phyloP scores from a whole-genome alignment of 148 eudicot species.

The Amaranthus palmeri region DNA sequence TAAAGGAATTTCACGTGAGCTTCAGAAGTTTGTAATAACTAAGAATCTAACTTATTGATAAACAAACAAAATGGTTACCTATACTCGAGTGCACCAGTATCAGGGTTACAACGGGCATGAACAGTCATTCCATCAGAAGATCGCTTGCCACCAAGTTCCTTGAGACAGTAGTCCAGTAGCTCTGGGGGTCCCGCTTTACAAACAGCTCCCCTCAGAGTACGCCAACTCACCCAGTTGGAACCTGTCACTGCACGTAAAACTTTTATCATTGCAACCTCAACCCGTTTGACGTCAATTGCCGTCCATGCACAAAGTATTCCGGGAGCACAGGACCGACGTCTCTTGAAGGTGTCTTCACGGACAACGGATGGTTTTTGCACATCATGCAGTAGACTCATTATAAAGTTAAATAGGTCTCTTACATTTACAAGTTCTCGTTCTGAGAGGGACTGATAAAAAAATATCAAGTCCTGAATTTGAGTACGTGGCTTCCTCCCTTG shows the following conservation, averaged over 20 bases:
- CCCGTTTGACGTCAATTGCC: constrained; percentile 42
- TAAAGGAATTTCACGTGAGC: constrained; percentile 11
- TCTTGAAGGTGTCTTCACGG: constrained; percentile 38
- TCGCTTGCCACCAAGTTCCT: constrained; percentile 63
- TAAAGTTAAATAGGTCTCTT: constrained; percentile 60
- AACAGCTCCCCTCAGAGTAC: constrained; percentile 78
- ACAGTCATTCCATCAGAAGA: constrained; percentile 61
- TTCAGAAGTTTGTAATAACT: not conserved
- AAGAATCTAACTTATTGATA: not conserved
- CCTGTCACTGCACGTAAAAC: constrained; percentile 68
- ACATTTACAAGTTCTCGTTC: constrained; percentile 66
- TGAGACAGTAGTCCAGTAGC: constrained; percentile 79
- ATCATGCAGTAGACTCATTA: constrained; percentile 58
- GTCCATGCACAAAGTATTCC: constrained; percentile 67
- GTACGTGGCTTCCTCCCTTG: constrained; percentile 73
- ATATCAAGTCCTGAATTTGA: constrained; percentile 60
- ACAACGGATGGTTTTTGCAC: constrained; percentile 26
- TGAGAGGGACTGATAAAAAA: constrained; percentile 73
- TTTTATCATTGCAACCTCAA: constrained; percentile 71
- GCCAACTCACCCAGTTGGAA: constrained; percentile 80
- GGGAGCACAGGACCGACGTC: constrained; percentile 35
- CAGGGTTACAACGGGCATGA: constrained; percentile 52
- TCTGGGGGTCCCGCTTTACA: constrained; percentile 69
- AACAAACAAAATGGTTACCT: constrained; percentile 36
- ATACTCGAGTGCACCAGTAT: constrained; percentile 68